Conservation (phyloP, 2,329 filamentous ascomycete genomes). For the Thelonectria blattea region DNA sequence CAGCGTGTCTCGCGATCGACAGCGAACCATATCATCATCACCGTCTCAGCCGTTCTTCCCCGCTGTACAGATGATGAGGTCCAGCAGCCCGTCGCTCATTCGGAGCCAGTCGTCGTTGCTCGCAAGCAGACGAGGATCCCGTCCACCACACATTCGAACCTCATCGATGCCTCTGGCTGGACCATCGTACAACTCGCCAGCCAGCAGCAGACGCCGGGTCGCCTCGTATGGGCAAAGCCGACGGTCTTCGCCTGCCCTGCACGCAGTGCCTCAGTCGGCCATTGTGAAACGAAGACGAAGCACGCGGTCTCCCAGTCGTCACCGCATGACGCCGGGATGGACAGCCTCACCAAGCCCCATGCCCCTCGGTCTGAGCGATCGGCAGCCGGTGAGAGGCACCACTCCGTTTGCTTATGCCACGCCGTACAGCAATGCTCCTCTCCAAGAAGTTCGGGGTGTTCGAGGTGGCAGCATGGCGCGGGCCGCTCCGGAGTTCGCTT, state of each 20-base stretch:
- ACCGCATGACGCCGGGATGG: conserved; percentile 61
- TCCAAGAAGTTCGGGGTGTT: conserved; percentile 46
- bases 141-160: conserved; percentile 58
- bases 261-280: conserved; percentile 38
- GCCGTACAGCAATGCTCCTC: conserved; percentile 69
- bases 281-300: conserved; percentile 59
- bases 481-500: conserved; percentile 38
- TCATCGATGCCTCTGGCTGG: conserved; percentile 56
- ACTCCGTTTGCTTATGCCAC: conserved; percentile 78
- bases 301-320: conserved; percentile 63
- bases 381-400: conserved; percentile 46
- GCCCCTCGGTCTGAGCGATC: conserved; percentile 44
- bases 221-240: conserved; percentile 50
- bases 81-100: conserved; percentile 40
- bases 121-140: conserved; percentile 49
- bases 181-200: conserved; percentile 48
- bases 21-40: conserved; percentile 47
- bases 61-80: conserved; percentile 36
- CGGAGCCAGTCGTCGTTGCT: conserved; percentile 50
- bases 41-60: conserved; percentile 46
- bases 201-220: conserved; percentile 52
- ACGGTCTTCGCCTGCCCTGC: conserved; percentile 41
- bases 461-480: conserved; percentile 40
- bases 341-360: conserved; percentile 56
- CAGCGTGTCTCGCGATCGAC: conserved; percentile 50